Conservation (phyloP, 2,329 filamentous ascomycete genomes). For the Meredithiella fracta region DNA sequence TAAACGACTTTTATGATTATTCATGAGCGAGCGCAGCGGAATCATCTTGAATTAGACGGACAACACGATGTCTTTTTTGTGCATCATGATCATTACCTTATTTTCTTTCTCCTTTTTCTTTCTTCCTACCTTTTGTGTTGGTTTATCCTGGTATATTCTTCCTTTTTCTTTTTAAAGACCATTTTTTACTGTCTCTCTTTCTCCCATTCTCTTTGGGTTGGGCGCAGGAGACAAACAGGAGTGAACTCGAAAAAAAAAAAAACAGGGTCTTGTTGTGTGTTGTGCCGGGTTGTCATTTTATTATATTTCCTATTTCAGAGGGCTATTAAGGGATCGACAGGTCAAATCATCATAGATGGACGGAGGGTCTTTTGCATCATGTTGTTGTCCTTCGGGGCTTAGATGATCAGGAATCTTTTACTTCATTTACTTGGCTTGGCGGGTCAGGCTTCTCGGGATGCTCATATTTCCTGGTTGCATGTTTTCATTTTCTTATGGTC, state of each 20-base stretch:
- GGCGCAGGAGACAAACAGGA: neutral
- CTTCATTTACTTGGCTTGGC: neutral
- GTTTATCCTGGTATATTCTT: neutral
- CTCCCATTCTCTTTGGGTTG: neutral
- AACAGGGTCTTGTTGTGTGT: constrained; percentile 3
- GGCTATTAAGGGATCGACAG: neutral
- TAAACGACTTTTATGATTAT: neutral
- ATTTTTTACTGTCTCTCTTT: neutral
- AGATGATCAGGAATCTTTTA: neutral
- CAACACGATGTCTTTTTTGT: constrained; percentile 3
- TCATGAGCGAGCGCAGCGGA: neutral
- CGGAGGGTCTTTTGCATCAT: neutral
- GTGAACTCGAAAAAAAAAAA: constrained; percentile 1
- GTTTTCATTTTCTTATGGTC: constrained; percentile 1
- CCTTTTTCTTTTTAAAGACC: neutral
- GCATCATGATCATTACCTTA: neutral
- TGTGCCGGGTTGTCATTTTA: neutral
- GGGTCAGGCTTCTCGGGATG: neutral
- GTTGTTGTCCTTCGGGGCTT: neutral
- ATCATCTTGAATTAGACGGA: neutral
- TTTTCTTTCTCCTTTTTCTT: neutral
- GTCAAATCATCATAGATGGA: neutral
- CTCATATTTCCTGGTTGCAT: neutral
- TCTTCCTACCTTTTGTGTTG: constrained; percentile 1
- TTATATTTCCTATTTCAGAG: constrained; percentile 1